phyloP scores from a whole-genome alignment of 352 stramenopile genomes.

The Phytopythium kandeliae region DNA sequence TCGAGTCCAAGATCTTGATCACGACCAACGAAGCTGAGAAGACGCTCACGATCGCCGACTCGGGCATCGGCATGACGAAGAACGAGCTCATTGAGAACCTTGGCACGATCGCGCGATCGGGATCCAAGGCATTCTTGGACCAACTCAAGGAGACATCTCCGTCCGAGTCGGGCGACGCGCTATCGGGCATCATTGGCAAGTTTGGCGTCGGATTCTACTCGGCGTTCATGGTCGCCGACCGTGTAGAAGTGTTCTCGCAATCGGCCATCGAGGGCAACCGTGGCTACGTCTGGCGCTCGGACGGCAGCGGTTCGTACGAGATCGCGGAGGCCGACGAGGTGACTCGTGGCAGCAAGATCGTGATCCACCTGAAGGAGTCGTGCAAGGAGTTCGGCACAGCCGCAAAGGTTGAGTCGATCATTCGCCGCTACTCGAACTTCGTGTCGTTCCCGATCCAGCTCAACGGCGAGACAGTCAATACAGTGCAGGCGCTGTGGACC shows the following conservation, averaged over 20 bases:
- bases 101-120: constrained; percentile 97
- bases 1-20: constrained; percentile 96
- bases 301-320: constrained; percentile 81
- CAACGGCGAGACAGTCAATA: constrained; percentile 97
- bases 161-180: constrained; percentile 58
- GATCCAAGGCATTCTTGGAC: constrained; percentile 96
- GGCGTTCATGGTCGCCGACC: constrained; percentile 98
- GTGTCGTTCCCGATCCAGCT: constrained; percentile 98
- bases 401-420: constrained; percentile 93
- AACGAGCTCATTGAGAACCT: constrained; percentile 97
- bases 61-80: constrained; percentile 97
- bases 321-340: constrained; percentile 64
- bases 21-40: constrained; percentile 93
- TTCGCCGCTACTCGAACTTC: constrained; percentile 99
- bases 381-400: constrained; percentile 93
- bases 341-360: constrained; percentile 93
- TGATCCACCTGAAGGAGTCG: constrained; percentile 97
- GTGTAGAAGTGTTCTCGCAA: constrained; percentile 91
- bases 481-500: constrained; percentile 97
- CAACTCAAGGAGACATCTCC: constrained; percentile 81
- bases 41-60: constrained; percentile 98
- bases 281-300: constrained; percentile 69
- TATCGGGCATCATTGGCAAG: constrained; percentile 97
- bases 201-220: constrained; percentile 99
- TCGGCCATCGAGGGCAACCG: constrained; percentile 51